Conservation (phyloP, 192 early-diverging fungal genomes). For the Funneliformis geosporum region DNA sequence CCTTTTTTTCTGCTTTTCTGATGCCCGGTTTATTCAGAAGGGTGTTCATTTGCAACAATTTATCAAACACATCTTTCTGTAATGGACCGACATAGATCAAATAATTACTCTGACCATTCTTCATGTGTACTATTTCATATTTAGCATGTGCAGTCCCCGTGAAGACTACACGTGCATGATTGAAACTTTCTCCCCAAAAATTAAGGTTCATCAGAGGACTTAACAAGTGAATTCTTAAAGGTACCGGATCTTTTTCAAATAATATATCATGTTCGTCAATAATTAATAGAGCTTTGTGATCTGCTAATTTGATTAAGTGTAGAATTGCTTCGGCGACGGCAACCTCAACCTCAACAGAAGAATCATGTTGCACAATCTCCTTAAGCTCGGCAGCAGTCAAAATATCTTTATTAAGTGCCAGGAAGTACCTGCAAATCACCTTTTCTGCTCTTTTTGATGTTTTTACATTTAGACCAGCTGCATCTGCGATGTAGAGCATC, state of each 20-base stretch:
- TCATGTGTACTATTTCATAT: slow-evolving; percentile 34
- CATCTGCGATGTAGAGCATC: slow-evolving; percentile 40
- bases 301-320: not conserved
- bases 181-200: slow-evolving; percentile 35
- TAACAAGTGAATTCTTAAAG: slow-evolving; percentile 16
- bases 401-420: slow-evolving; percentile 42
- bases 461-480: slow-evolving; percentile 18
- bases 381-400: slow-evolving; percentile 36
- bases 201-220: slow-evolving; percentile 29
- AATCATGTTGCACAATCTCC: slow-evolving; percentile 18
- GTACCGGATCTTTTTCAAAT: slow-evolving; percentile 29
- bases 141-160: slow-evolving; percentile 32
- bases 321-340: slow-evolving; percentile 1
- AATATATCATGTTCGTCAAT: slow-evolving; percentile 40
- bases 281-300: slow-evolving; percentile 33
- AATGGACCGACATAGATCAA: slow-evolving; percentile 36
- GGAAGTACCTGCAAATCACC: slow-evolving; percentile 20
- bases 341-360: not conserved
- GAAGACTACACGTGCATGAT: slow-evolving; percentile 37
- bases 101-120: slow-evolving; percentile 17
- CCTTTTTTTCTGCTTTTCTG: slow-evolving; percentile 21
- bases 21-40: slow-evolving; percentile 13
- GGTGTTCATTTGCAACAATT: slow-evolving; percentile 24
- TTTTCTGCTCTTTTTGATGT: not conserved
- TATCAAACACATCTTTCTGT: slow-evolving; percentile 27